Evolutionary conservation across 495 filamentous ascomycete genomes (phyloP).

Genomic region (Pseudevernia furfuracea): DNA sequence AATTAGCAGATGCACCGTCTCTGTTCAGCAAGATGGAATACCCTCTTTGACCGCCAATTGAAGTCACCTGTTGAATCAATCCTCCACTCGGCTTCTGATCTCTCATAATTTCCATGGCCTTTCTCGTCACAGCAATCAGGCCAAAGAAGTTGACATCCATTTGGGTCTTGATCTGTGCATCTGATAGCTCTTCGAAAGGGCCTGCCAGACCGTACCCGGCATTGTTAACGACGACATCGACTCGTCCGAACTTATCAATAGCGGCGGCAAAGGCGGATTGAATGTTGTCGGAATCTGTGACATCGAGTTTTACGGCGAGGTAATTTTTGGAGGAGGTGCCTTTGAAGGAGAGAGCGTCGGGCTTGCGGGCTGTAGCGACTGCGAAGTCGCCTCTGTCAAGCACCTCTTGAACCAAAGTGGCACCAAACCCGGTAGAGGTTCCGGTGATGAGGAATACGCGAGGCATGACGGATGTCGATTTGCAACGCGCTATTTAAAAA

Average conservation of each 20-base stretch:
- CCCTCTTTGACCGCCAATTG: constrained; percentile 35
- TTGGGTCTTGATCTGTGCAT: constrained; percentile 22
- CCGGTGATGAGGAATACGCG: constrained; percentile 36
- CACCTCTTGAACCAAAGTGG: constrained; percentile 32
- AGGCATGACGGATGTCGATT: constrained; percentile 11
- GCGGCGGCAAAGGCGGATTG: constrained; percentile 26
- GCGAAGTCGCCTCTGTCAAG: constrained; percentile 34
- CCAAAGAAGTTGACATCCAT: constrained; percentile 29
- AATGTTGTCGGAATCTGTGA: constrained; percentile 28
- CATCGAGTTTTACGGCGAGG: constrained; percentile 29
- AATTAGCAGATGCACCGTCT: too few species aligned
- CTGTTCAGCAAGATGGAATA: not conserved
- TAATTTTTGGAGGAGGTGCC: constrained; percentile 18
- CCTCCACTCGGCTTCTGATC: constrained; percentile 35
- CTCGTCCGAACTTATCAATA: constrained; percentile 27
- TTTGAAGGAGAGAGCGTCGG: constrained; percentile 26
- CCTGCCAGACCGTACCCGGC: constrained; percentile 30
- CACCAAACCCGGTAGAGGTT: constrained; percentile 35
- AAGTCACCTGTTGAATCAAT: constrained; percentile 40
- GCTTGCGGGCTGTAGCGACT: constrained; percentile 36
- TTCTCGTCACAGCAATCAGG: constrained; percentile 32
- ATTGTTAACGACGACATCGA: constrained; percentile 39
- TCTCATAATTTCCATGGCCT: constrained; percentile 38
- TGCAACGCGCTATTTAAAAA: too few species aligned
- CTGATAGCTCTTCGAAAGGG: constrained; percentile 22